Evolutionary conservation across 139 green algal genomes (phyloP), one percentile per base, ranked within the genome.

Genomic region (Edaphochlamys debaryana): DNA sequence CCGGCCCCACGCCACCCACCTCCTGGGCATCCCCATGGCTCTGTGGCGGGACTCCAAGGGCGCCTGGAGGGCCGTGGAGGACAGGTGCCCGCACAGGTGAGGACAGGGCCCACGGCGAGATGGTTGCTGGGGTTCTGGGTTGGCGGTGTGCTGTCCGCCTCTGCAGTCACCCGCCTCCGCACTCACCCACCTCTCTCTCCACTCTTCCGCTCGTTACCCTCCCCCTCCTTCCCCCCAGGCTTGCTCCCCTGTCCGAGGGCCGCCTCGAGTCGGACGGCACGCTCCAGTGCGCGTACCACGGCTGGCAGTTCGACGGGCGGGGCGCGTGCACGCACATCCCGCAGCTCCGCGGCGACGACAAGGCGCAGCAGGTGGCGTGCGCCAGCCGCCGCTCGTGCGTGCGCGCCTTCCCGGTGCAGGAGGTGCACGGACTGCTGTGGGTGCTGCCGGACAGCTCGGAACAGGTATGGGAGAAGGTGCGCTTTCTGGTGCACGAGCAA

Each of bases 241-340:
- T 91, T 42, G 87, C 84, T 0, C 87, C 87, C 17, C 74, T 91
- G 68, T 86, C 63, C 19, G 77, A 91, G 79, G 88, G 88, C 15
- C 85, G 88, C 25, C 54, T 91, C n/a, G 84, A 91, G 58, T 30
- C 36, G 13, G 88, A 91, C 68, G 88, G 84, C 58, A 86, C 66
- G 17, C 84, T 91, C 52, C 52, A 88, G 79, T 91, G 88, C 74
- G 69, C 82, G 41, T 91, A 91, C 63, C 88, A 91, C 69, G 88
- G 71, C 19, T 91, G 88, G 88, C 56, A 73, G 45, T 91, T 91
- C 67, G 32, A 85, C 63, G 79, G 72, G 29, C 5, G 67, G 9
- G 84, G 88, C 29, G 73, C 60, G 11, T 91, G 88, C 80, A 87
- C 69, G 6, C 58, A 69, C 84, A 87, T 89, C 40, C 88, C 88